Conservation (phyloP, 1,284 basidiomycete genomes). For the Kalmanozyma brasiliensis region DNA sequence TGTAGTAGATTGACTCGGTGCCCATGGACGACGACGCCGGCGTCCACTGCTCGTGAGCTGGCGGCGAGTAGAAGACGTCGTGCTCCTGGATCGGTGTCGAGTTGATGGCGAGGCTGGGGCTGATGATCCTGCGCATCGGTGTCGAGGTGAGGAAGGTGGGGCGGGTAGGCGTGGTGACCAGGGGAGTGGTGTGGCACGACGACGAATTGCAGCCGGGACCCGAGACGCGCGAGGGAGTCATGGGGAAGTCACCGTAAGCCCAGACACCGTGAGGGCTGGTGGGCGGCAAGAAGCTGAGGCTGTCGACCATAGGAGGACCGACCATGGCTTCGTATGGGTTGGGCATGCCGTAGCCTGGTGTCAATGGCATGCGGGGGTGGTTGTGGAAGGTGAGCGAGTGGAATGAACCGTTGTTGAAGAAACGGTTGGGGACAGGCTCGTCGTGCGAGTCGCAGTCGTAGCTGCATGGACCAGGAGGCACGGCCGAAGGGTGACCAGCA, state of each 20-base stretch:
- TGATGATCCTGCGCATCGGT: conserved; percentile 53
- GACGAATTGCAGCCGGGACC: conserved; percentile 27
- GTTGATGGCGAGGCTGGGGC: conserved; percentile 49
- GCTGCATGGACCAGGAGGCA: conserved; percentile 43
- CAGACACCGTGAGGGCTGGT: conserved; percentile 49
- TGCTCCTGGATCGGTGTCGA: conserved; percentile 46
- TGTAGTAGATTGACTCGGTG: conserved; percentile 48
- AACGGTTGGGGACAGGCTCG: conserved; percentile 41
- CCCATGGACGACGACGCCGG: conserved; percentile 44
- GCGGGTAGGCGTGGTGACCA: conserved; percentile 40
- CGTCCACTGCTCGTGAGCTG: conserved; percentile 44
- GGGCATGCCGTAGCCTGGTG: conserved; percentile 39
- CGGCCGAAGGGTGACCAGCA: conserved; percentile 50
- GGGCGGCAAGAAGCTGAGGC: conserved; percentile 43
- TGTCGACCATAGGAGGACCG: conserved; percentile 38
- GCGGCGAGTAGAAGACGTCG: conserved; percentile 51
- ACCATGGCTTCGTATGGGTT: conserved; percentile 27
- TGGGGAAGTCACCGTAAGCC: conserved; percentile 47
- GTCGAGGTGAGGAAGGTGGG: conserved; percentile 41
- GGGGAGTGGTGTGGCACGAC: conserved; percentile 40
- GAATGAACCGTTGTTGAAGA: conserved; percentile 50
- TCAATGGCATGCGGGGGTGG: conserved; percentile 43
- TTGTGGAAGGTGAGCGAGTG: conserved; percentile 55
- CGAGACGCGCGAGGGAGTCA: conserved; percentile 44
- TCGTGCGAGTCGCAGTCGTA: conserved; percentile 49